Conservation (phyloP, 306 rosid genomes). For the Vigna trinervia region DNA sequence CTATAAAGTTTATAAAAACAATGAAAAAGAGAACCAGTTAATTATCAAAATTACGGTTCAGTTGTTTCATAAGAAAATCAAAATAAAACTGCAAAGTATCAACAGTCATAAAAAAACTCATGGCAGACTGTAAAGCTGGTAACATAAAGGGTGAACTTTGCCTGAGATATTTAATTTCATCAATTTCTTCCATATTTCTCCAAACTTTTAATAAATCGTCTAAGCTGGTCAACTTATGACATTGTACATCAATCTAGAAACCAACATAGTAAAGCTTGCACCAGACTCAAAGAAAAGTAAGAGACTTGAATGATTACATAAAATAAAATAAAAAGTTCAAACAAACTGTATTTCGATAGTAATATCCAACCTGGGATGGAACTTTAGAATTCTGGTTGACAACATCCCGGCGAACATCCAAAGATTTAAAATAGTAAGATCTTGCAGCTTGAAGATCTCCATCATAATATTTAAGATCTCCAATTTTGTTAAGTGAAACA, state of each 20-base stretch:
- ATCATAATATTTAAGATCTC: conserved; percentile 91
- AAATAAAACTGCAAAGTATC: conserved; percentile 16
- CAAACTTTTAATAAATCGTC: neutral
- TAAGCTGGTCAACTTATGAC: neutral
- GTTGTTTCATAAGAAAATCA: conserved; percentile 32
- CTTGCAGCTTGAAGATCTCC: conserved; percentile 90
- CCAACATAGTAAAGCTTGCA: neutral
- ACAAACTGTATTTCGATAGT: conserved; percentile 16
- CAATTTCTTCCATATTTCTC: neutral
- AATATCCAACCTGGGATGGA: conserved; percentile 75
- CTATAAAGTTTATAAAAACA: conserved; percentile 51
- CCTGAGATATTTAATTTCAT: neutral
- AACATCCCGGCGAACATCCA: conserved; percentile 86
- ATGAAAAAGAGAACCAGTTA: neutral
- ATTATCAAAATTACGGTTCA: neutral
- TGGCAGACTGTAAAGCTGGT: neutral
- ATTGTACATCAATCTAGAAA: neutral
- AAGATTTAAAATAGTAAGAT: conserved; percentile 73
- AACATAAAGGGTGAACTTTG: neutral
- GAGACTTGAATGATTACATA: neutral
- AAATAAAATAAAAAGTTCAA: conserved; percentile 3
- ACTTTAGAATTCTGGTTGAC: conserved; percentile 62
- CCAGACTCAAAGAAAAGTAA: too few species aligned
- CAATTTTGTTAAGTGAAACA: conserved; percentile 95
- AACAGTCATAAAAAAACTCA: neutral